Evolutionary conservation across 1,139 yeast genomes (phyloP).

Genomic region (Magnusiomyces suaveolens): DNA sequence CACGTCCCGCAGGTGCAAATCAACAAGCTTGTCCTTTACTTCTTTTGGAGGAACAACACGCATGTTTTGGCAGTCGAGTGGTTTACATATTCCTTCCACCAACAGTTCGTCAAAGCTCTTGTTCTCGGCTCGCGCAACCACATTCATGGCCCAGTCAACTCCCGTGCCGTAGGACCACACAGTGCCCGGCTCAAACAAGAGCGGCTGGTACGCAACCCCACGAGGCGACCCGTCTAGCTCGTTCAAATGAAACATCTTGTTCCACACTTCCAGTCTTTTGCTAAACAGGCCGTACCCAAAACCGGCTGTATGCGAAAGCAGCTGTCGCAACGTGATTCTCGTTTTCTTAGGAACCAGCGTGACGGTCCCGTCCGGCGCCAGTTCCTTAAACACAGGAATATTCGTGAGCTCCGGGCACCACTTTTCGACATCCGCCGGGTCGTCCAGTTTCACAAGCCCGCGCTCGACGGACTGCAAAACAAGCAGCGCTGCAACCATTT

Average conservation of each 20-base stretch:
- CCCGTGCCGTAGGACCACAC: slow-evolving; percentile 44
- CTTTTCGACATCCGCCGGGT: slow-evolving; percentile 21
- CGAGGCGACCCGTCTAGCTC: slow-evolving; percentile 6
- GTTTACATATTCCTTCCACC: slow-evolving; percentile 1
- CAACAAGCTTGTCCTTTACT: slow-evolving; percentile 3
- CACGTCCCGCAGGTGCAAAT: slow-evolving; percentile 7
- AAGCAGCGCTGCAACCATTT: slow-evolving; percentile 41
- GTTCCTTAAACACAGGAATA: slow-evolving; percentile 15
- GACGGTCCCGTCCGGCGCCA: slow-evolving; percentile 34
- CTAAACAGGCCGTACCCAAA: slow-evolving; percentile 26
- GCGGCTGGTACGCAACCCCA: slow-evolving; percentile 24
- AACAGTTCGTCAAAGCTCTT: not conserved
- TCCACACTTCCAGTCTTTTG: slow-evolving; percentile 13
- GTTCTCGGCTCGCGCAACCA: slow-evolving; percentile 26
- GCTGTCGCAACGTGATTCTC: slow-evolving; percentile 39
- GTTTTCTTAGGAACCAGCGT: slow-evolving; percentile 30
- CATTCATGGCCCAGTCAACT: slow-evolving; percentile 46
- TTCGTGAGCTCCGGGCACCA: slow-evolving; percentile 37
- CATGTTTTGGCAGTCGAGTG: not conserved
- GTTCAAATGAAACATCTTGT: slow-evolving; percentile 1
- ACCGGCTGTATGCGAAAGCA: slow-evolving; percentile 40
- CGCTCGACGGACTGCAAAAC: slow-evolving; percentile 38
- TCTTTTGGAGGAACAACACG: not conserved
- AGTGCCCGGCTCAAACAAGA: slow-evolving; percentile 46
- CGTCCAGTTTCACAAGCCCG: slow-evolving; percentile 38